These are phyloP conservation scores for Saussurea involucrata DNA, from an alignment of 129 eudicot species.

Conservation along the genomic window DNA sequence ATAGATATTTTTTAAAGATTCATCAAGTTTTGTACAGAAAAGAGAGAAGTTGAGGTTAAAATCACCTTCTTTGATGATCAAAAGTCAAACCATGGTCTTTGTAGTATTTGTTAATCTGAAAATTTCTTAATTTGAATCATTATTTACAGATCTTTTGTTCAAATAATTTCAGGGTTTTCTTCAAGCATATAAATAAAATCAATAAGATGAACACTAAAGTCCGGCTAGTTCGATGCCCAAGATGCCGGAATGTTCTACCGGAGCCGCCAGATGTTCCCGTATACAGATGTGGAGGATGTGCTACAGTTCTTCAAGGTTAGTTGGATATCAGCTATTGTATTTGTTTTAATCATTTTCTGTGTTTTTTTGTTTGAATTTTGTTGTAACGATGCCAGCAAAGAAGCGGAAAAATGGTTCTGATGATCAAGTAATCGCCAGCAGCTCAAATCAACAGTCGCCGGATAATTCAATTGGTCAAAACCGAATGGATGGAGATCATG, in stretches of 20 bases:
- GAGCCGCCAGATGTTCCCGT: slow-evolving; percentile 48
- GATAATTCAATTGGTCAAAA: slow-evolving; percentile 2
- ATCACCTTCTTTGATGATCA: background rate
- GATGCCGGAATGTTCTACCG: slow-evolving; percentile 42
- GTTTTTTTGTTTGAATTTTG: background rate
- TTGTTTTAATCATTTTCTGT: background rate
- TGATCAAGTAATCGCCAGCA: slow-evolving; percentile 26
- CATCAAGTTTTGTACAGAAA: background rate
- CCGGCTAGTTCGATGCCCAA: slow-evolving; percentile 69
- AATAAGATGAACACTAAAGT: slow-evolving; percentile 21
- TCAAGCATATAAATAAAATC: slow-evolving; percentile 8
- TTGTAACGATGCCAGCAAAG: slow-evolving; percentile 52
- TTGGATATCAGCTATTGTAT: background rate
- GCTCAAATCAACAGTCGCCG: slow-evolving; percentile 25
- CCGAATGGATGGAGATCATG: background rate
- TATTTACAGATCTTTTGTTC: slow-evolving; percentile 2
- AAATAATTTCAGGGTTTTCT: slow-evolving; percentile 17
- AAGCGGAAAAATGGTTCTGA: slow-evolving; percentile 29
- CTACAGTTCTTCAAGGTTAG: slow-evolving; percentile 56
- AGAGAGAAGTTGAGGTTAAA: background rate
- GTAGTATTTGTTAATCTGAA: slow-evolving; percentile 9
- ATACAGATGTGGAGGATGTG: slow-evolving; percentile 71
- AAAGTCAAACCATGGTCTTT: slow-evolving; percentile 1
- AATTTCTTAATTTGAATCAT: slow-evolving; percentile 15
- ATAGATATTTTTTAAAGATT: background rate